Evolutionary conservation across 371 early-diverging fungal genomes (phyloP), one percentile per base, ranked within the genome.

Genomic region (Apophysomyces elegans): DNA sequence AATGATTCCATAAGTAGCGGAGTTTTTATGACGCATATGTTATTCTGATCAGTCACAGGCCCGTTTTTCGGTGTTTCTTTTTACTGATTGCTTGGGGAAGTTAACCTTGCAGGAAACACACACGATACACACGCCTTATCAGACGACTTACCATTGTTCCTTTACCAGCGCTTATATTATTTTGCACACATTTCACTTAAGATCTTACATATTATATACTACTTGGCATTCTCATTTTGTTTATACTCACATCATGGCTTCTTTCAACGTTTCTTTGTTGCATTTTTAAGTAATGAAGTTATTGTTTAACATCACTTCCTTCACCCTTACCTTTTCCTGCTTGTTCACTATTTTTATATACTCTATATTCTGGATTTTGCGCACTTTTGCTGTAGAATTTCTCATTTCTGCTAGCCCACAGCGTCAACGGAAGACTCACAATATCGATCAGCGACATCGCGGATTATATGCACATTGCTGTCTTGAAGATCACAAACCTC

Each of bases 201-300:
- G 32, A 26, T 26, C 32, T 26, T 26, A 26, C 32, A 26, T 26
- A 26, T 26, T 26, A 26, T 26, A 26, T 26, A 26, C 2, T 26
- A 26, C 2, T 26, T 26, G 32, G 2, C 32, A 26, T 26, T 26
- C 32, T 26, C 32, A 26, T 26, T 26, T 32, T 64, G 18, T 41
- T 57, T 35, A 36, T 57, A 11, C 13, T 21, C n/a, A 26, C 72
- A 72, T 45, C 54, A 72, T 72, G 72, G 72, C 67, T 64, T 72
- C 68, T 63, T 58, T 63, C 56, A 62, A 38, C 61, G 45, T 61
- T 57, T 7, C 43, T n/a, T 60, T 62, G 39, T 58, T 21, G 18
- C 54, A 50, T 21, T 50, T 72, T 64, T 72, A 72, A 65, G 67
- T 65, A 64, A 67, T 72, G 67, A 64, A 64, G 46, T 57, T 58